Conservation (phyloP, 2,329 filamentous ascomycete genomes). For the Metarhizium anisopliae region DNA sequence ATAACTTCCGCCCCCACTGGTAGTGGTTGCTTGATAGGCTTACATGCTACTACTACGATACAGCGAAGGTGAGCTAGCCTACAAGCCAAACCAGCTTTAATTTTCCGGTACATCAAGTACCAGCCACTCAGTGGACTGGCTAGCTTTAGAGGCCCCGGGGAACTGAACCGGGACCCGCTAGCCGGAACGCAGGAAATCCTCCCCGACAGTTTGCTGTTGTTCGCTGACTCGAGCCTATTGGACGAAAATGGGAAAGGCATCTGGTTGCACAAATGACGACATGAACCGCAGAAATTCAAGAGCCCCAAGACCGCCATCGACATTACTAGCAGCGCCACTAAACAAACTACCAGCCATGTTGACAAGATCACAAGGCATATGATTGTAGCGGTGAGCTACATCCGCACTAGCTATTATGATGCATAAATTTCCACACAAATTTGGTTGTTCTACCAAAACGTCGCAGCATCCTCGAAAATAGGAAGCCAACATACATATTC, state of each 20-base stretch:
- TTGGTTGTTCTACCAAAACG: neutral
- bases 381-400: constrained; percentile 3
- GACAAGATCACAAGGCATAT: constrained; percentile 1
- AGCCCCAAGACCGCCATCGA: neutral
- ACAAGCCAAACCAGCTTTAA: constrained; percentile 2
- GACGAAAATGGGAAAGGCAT: neutral
- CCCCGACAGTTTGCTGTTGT: neutral
- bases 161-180: constrained; percentile 10
- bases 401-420: neutral
- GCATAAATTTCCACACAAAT: neutral
- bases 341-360: neutral
- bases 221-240: neutral
- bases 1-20: neutral
- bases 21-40: neutral
- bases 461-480: neutral
- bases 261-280: constrained; percentile 3
- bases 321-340: neutral
- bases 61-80: neutral
- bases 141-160: constrained; percentile 7
- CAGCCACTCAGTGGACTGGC: constrained; percentile 2
- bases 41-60: too few relatives aligned
- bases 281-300: neutral
- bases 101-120: constrained; percentile 5
- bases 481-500: too few relatives aligned
- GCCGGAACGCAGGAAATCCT: constrained; percentile 7